Evolutionary conservation across 352 stramenopile species (phyloP).

Genomic region (Blastocystis hominis): DNA sequence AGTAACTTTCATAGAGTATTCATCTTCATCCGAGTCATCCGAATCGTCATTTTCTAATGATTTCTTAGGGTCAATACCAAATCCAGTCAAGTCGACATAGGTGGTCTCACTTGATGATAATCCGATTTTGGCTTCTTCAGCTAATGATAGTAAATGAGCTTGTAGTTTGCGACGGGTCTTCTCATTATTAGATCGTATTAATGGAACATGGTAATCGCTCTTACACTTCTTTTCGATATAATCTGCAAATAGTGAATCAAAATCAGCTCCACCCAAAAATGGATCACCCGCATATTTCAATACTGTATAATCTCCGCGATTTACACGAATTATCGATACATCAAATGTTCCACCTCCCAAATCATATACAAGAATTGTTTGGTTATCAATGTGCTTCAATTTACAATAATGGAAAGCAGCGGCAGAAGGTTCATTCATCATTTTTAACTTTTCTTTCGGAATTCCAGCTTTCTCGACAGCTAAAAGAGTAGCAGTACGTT

Average conservation of each 20-base stretch:
- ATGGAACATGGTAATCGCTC: neutral
- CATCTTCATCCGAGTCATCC: neutral
- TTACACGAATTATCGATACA: conserved; percentile 60
- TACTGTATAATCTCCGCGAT: conserved; percentile 61
- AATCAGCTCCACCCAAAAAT: conserved; percentile 76
- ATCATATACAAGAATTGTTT: conserved; percentile 64
- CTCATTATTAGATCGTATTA: neutral
- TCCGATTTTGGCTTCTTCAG: neutral
- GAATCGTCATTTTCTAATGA: neutral
- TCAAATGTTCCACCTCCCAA: conserved; percentile 70
- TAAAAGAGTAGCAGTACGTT: neutral
- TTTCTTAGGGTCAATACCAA: neutral
- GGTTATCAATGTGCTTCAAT: neutral
- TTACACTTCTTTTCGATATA: neutral
- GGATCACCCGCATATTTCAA: conserved; percentile 73
- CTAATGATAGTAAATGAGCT: too few species aligned
- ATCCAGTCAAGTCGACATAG: neutral
- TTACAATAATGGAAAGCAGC: conserved; percentile 10
- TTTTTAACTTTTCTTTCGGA: neutral
- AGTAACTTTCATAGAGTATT: neutral
- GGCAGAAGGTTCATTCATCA: conserved; percentile 44
- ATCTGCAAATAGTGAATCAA: conserved; percentile 61
- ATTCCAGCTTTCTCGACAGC: conserved; percentile 3
- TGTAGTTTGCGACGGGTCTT: neutral
- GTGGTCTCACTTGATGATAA: neutral